Percentiles rank a stretch among this genome's conserved stretches.
Evolutionary conservation across 2,329 filamentous ascomycete genomes (phyloP).

Genomic region (Whalleya microplaca): DNA sequence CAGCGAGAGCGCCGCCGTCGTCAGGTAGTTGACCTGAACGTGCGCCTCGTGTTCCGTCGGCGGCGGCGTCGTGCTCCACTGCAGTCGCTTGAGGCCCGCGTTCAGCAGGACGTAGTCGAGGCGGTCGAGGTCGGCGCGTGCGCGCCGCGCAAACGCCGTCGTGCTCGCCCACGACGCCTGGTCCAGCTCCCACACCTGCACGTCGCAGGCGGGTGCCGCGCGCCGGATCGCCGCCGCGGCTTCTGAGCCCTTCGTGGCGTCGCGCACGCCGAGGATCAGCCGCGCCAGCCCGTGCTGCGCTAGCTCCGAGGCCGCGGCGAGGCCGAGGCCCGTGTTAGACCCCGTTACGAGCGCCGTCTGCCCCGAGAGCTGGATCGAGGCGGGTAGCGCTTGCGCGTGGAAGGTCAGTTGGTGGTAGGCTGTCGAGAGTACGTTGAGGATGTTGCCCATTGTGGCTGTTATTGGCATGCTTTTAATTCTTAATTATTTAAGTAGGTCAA

Average conservation of each 20-base stretch:
- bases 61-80: conserved; percentile 33
- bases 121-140: conserved; percentile 35
- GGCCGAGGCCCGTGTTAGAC: conserved; percentile 38
- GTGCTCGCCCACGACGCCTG: conserved; percentile 42
- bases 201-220: conserved; percentile 19
- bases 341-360: conserved; percentile 35
- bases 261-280: conserved; percentile 38
- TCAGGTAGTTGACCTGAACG: conserved; percentile 52
- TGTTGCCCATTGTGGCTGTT: too few relatives aligned
- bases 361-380: too few relatives aligned
- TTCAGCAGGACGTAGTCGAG: conserved; percentile 43
- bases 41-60: conserved; percentile 49
- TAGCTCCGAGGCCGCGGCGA: conserved; percentile 38
- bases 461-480: too few relatives aligned
- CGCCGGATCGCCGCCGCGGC: not conserved
- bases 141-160: conserved; percentile 38
- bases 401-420: too few relatives aligned
- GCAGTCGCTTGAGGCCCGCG: conserved; percentile 36
- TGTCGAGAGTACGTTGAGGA: too few relatives aligned
- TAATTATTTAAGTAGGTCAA: too few relatives aligned
- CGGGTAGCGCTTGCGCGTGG: too few relatives aligned
- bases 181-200: conserved; percentile 47
- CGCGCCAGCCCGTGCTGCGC: conserved; percentile 31
- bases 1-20: conserved; percentile 49
- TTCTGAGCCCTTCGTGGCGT: conserved; percentile 30